A percentile compares a stretch with the other conserved stretches of the same genome.
phyloP scores from a whole-genome alignment of 331 rosid species.

The Quercus tomentella region DNA sequence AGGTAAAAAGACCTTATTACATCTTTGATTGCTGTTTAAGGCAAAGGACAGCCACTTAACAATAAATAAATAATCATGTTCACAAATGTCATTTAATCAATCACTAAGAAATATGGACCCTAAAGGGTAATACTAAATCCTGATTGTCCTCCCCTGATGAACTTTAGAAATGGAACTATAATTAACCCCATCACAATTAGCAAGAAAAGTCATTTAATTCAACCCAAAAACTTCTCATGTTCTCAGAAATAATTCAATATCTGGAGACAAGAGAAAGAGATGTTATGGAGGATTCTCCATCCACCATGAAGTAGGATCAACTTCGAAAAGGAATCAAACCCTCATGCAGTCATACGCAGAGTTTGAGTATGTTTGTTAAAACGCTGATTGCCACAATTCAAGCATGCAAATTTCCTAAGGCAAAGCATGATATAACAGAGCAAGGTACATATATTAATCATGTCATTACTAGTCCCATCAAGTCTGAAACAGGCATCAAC shows the following conservation, averaged over 20 bases:
- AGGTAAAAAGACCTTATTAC: neutral
- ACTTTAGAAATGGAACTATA: neutral
- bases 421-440: neutral
- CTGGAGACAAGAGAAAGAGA: neutral
- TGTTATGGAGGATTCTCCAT: neutral
- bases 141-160: neutral
- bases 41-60: neutral
- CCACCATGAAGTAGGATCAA: neutral
- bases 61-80: neutral
- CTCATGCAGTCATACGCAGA: neutral
- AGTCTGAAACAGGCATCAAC: neutral
- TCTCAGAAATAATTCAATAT: neutral
- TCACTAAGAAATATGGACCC: neutral
- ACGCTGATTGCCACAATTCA: neutral
- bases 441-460: neutral
- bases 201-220: neutral
- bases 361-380: neutral
- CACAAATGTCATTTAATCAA: neutral
- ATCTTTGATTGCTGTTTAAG: neutral
- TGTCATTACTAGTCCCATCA: neutral
- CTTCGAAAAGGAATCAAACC: neutral
- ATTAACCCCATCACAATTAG: neutral
- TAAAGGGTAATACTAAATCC: neutral
- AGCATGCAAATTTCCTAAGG: neutral
- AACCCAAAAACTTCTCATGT: neutral